Base-by-base conservation (phyloP, 352 stramenopile genomes). In the Phytophthora meadii region DNA sequence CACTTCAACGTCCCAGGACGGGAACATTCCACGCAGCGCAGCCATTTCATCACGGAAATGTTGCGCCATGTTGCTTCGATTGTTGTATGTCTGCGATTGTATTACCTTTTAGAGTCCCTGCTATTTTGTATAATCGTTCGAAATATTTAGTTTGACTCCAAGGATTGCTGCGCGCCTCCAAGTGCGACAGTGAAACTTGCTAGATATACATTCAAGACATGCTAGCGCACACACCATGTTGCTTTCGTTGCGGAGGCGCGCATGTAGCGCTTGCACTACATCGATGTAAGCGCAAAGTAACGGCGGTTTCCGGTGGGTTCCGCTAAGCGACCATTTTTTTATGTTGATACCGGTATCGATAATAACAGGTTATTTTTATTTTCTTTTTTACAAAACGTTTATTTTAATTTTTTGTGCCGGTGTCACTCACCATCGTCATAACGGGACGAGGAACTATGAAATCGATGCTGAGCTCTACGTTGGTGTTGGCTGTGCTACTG, bases 1-100 rank as follows among this genome's bases (percentile, higher is more conserved):
- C 45, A 86, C 50, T 19, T 82, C 66, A 19, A 65, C 54, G 62
- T 95, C 87, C 82, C 85, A 95, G 24, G 68, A 67, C 47, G 85
- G 84, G 70, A 95, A 95, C 73, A 95, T 92, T 37, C 67, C 74
- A 39, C 76, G 72, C 69, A 95, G 77, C 53, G 79, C 78, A 11
- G 57, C 74, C 68, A 95, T 73, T 45, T 76, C 87, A 50, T 89
- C 76, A 7, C 81, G 70, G 61, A 84, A 87, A 47, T 64, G 86
- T 53, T 89, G 67, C 54, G 70, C 68, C 83, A 94, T 92, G 6
- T 62, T 61, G 51, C 57, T 72, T 22, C 17, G 32, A 47, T 61
- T 30, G 48, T 71, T 71, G 57, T 34, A 58, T 36, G 32, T 19
- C 19, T 19, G 1, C 19, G 19, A 19, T 19, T 19, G 19, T 19